Conservation (phyloP, 2,329 filamentous ascomycete species). For the Fusarium sp. region DNA sequence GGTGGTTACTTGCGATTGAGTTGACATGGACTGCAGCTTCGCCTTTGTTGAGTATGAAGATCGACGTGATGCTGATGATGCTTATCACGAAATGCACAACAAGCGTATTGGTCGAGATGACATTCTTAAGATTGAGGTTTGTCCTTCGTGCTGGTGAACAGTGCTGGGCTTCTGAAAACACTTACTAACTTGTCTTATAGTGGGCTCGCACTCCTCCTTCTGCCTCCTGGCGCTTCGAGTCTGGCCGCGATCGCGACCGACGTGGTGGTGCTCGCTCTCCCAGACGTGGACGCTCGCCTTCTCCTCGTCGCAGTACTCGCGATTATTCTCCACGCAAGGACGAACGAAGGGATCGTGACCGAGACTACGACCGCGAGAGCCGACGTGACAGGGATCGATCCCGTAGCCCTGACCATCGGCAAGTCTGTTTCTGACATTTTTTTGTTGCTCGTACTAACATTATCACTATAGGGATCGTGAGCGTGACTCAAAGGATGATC, state of each 20-base stretch:
- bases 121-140: slow-evolving; percentile 95
- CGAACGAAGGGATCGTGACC: slow-evolving; percentile 83
- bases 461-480: slow-evolving; percentile 61
- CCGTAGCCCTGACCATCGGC: slow-evolving; percentile 75
- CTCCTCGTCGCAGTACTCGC: slow-evolving; percentile 79
- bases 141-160: slow-evolving; percentile 41
- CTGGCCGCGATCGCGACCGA: slow-evolving; percentile 81
- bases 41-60: slow-evolving; percentile 99
- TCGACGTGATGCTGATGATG: slow-evolving; percentile 97
- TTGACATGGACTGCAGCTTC: slow-evolving; percentile 68
- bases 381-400: slow-evolving; percentile 82
- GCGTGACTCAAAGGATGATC: slow-evolving; percentile 71
- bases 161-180: background rate
- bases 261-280: slow-evolving; percentile 68
- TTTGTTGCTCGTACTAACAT: slow-evolving; percentile 19
- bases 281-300: slow-evolving; percentile 78
- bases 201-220: slow-evolving; percentile 99
- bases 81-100: slow-evolving; percentile 99
- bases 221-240: slow-evolving; percentile 98
- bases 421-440: slow-evolving; percentile 30
- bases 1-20: background rate
- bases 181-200: slow-evolving; percentile 59
- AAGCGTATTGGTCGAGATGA: slow-evolving; percentile 97
- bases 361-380: slow-evolving; percentile 81
- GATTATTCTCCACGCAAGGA: slow-evolving; percentile 92